Evolutionary conservation across 257 asterid genomes (phyloP), one percentile per base, ranked within the genome.

Genomic region (Linderniella brevidens): DNA sequence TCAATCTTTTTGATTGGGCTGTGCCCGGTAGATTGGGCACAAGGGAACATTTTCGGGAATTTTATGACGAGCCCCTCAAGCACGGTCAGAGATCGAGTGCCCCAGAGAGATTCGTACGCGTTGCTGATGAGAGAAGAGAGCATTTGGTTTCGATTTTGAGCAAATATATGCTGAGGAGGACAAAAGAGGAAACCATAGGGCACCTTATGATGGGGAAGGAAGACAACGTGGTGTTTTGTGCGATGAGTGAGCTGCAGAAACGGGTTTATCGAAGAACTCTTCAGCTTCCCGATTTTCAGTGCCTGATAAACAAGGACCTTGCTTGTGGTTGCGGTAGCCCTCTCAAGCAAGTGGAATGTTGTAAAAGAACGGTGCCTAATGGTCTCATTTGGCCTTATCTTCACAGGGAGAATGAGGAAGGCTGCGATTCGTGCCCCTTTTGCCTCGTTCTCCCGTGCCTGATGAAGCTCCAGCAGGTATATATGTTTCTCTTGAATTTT

Each of bases 181-280:
- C 95, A 11, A 88, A 88, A 64, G 95, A 84, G 48, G 95, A 88
- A 59, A 88, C 98, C 0, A 88, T 88, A 25, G 98, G 95, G 55
- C 98, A 84, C 61, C 93, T 88, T 58, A 80, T 88, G 95, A 65
- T 71, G 85, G 98, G 98, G 43, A 88, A 88, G 72, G 98, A 84
- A 64, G 98, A 88, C 54, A 88, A 88, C 49, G 77, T 84, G 37
- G 98, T 88, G 19, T 88, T 80, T 59, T 88, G 95, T 68, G 86
- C 90, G 19, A 80, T 88, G 98, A 88, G 92, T 37, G 90, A 76
- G 45, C 54, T 88, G 66, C 98, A 88, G 61, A 88, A 73, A 69
- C 79, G 87, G 56, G 90, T 78, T 61, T 88, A 88, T 57, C 77
- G 69, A 61, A 72, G 95, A 64, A 70, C 66, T 46, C 58, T 88